Base-by-base conservation (phyloP, 257 asterid species). In the Gynochthodes officinalis region DNA sequence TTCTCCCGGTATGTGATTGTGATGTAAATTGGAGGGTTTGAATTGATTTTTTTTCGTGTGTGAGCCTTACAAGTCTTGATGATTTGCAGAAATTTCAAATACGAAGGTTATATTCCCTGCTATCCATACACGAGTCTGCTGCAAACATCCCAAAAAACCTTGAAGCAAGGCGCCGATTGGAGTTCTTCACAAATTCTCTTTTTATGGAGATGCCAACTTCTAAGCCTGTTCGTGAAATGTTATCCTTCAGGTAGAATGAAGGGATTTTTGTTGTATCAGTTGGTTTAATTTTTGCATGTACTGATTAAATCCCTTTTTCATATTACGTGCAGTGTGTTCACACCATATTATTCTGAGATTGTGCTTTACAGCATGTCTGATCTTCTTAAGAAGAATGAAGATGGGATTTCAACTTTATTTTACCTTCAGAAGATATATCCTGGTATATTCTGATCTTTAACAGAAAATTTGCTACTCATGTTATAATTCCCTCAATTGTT, bases 281-380 rank as follows among this genome's bases (percentile, higher is more conserved):
- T 46, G 62, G 59, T 66, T 10, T 40, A 44, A 28, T 48, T 21
- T 57, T 67, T 43, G 39, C 23, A 13, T 48, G 39, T 74, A 11
- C 48, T 53, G 61, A 55, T 18, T 54, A 71, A 73, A 49, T 69
- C 60, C 23, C 60, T 19, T 66, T 57, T 64, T 18, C n/a, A 60
- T 77, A 39, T 37, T 54, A 37, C 75, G 21, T 83, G 91, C 93
- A 94, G 98, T 76, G 99, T 94, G 64, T 94, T 94, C 93, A 91
- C 99, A 50, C 98, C 98, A 48, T 94, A 91, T 80, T 89, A 89
- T 81, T 91, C 99, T 1, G 99, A 91, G 96, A 88, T 79, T 73
- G 99, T 94, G 84, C 96, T 94, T 67, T 94, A 94, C 89, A 91
- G 98, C 85, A 91, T 94, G 99, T 10, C 97, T 67, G 99, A 94